Evolutionary conservation across 179 eudicot species (phyloP).

Genomic region (Silene vulgaris): DNA sequence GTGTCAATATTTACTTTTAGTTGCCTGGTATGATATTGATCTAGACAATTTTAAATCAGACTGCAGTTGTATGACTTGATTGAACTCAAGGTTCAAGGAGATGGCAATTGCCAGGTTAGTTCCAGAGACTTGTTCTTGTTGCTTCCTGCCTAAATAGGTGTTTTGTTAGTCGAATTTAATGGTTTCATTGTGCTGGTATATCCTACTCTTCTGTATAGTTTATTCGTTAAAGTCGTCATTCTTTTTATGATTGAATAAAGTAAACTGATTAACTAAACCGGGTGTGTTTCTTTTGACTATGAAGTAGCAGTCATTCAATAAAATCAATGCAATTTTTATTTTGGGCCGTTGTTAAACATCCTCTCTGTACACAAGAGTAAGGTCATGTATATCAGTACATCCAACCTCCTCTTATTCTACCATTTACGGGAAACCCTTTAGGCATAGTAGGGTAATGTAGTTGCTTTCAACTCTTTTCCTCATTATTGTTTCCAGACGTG

Average conservation of each 20-base stretch:
- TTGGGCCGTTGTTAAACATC: no score
- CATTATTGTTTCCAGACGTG: neutral
- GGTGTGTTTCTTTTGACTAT: no score
- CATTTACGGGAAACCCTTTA: neutral
- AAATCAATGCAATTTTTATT: no score
- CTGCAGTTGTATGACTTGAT: conserved; percentile 74
- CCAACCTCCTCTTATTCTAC: neutral
- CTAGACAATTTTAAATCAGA: conserved; percentile 43
- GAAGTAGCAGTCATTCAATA: neutral
- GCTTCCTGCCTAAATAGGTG: neutral
- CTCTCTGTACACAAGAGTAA: neutral
- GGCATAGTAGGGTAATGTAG: neutral
- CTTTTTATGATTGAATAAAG: no score
- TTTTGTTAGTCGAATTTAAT: neutral
- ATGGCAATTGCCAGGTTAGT: conserved; percentile 92
- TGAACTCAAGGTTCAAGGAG: conserved; percentile 87
- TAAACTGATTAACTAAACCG: neutral
- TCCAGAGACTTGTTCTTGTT: conserved; percentile 16
- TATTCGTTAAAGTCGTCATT: neutral
- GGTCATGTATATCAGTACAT: neutral
- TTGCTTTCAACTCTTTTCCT: no score
- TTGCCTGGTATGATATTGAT: conserved; percentile 19
- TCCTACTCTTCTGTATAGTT: neutral
- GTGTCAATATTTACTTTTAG: conserved; percentile 10
- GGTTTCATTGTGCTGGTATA: neutral